phyloP scores from a whole-genome alignment of 1,284 basidiomycete genomes.

The Malassezia yamatoensis region DNA sequence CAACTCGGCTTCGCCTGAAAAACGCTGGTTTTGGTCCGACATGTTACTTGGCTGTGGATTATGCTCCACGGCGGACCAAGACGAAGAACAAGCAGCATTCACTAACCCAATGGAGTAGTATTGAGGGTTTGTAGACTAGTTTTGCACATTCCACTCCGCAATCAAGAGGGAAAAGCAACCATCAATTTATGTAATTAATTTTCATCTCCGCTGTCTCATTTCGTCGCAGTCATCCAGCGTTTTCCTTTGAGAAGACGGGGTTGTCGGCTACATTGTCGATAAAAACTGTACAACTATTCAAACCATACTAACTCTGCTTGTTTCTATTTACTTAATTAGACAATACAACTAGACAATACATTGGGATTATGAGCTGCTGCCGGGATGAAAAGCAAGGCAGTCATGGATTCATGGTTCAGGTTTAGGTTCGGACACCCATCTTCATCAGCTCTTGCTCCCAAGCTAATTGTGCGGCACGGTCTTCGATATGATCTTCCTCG shows the following conservation, averaged over 20 bases:
- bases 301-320: too few relatives aligned
- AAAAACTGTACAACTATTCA: too few relatives aligned
- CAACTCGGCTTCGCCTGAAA: neutral
- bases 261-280: too few relatives aligned
- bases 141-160: neutral
- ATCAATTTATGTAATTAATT: too few relatives aligned
- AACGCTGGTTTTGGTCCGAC: conserved; percentile 16
- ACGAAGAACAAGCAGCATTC: conserved; percentile 17
- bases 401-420: neutral
- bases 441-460: conserved; percentile 10
- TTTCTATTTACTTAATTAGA: too few relatives aligned
- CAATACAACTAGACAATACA: too few relatives aligned
- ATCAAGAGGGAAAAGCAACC: too few relatives aligned
- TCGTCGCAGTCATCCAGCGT: too few relatives aligned
- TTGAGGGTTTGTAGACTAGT: neutral
- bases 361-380: neutral
- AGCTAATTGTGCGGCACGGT: neutral
- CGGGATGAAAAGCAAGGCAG: neutral
- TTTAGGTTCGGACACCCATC: neutral
- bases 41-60: conserved; percentile 11
- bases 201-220: neutral
- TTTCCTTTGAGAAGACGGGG: neutral
- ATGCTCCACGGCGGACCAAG: conserved; percentile 12
- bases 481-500: conserved; percentile 7
- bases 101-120: conserved; percentile 18